Conservation (phyloP, 164 flowering plant species). For the Berberis thunbergii region DNA sequence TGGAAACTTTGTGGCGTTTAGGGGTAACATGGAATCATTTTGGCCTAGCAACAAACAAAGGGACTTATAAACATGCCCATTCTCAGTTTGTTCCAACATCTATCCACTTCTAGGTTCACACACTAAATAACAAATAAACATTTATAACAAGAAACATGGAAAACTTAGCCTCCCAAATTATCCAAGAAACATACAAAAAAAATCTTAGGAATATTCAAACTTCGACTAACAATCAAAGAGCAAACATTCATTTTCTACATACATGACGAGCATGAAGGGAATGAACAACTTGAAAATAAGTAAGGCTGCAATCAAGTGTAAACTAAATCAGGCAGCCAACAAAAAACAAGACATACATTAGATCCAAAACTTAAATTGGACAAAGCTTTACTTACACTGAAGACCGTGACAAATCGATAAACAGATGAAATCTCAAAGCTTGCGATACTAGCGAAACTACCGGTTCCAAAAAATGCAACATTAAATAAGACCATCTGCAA, state of each 20-base stretch:
- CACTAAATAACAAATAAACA: no score
- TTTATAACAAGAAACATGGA: no score
- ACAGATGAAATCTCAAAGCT: constrained; percentile 98
- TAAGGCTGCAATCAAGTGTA: constrained; percentile 66
- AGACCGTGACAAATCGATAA: constrained; percentile 87
- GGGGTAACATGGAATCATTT: no score
- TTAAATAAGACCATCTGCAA: no score
- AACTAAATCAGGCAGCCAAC: constrained; percentile 13
- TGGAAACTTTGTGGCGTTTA: no score
- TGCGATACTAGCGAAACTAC: constrained; percentile 66
- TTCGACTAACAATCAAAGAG: neutral
- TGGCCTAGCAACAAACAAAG: no score
- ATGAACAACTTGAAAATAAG: constrained; percentile 89
- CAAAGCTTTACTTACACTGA: constrained; percentile 59
- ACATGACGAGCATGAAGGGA: constrained; percentile 97
- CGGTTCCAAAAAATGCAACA: no score
- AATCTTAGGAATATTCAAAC: neutral
- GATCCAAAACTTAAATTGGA: neutral
- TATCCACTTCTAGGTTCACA: no score
- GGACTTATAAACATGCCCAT: no score
- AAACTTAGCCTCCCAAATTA: no score
- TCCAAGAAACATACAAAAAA: neutral
- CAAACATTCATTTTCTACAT: constrained; percentile 23
- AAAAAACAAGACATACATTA: neutral
- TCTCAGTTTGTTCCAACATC: no score